A percentile compares a stretch with the other conserved stretches of the same genome.
These are phyloP conservation scores for Larix sibirica DNA, from an alignment of 83 land plant genomes.

Conservation along the genomic window DNA sequence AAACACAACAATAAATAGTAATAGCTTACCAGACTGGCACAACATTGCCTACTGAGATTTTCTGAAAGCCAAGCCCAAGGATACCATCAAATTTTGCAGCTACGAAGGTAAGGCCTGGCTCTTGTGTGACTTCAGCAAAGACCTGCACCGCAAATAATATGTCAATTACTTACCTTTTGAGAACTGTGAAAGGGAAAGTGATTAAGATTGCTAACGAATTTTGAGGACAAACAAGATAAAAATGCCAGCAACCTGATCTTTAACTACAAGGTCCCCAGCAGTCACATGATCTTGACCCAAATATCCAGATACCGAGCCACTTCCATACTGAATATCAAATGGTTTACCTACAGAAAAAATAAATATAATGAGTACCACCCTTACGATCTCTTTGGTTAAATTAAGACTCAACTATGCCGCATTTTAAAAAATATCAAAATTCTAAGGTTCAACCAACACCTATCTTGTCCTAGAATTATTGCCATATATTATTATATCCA, in stretches of 20 bases:
- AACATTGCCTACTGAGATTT: conserved; percentile 68
- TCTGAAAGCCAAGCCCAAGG: conserved; percentile 90
- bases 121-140: conserved; percentile 85
- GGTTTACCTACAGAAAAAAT: conserved; percentile 55
- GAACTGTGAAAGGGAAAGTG: not conserved
- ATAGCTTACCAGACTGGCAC: conserved; percentile 67
- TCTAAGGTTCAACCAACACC: too few relatives aligned
- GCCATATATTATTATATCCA: too few relatives aligned
- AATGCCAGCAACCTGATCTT: conserved; percentile 53
- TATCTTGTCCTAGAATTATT: too few relatives aligned
- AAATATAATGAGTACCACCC: not conserved
- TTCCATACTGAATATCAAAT: conserved; percentile 67
- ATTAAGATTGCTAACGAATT: conserved; percentile 2
- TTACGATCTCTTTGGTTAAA: too few relatives aligned
- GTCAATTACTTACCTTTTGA: not conserved
- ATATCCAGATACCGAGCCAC: conserved; percentile 77
- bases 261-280: conserved; percentile 72
- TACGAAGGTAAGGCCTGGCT: conserved; percentile 64
- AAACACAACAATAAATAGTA: too few relatives aligned
- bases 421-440: too few relatives aligned
- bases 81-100: conserved; percentile 90
- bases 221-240: not conserved
- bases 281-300: conserved; percentile 73
- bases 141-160: conserved; percentile 35
- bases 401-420: too few relatives aligned